A percentile compares a stretch with the other conserved stretches of the same genome.
Evolutionary conservation across 1,284 basidiomycete genomes (phyloP).

Genomic region (Boletellus sp.): DNA sequence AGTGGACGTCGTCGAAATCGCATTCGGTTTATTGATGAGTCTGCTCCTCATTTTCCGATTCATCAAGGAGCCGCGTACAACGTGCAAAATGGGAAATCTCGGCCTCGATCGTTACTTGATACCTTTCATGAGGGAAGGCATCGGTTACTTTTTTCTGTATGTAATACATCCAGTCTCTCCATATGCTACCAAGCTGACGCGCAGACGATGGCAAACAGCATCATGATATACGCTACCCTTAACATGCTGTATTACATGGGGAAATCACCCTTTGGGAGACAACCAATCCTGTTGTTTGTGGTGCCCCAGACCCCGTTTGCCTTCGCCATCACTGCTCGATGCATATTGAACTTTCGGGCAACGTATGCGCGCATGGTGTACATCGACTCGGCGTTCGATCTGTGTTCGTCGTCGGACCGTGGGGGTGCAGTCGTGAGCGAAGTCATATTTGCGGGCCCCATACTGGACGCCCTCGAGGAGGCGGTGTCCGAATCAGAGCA

Average conservation of each 20-base stretch:
- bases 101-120: background rate
- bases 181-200: background rate
- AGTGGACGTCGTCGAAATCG: background rate
- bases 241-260: background rate
- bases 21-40: background rate
- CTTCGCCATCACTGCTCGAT: constrained; percentile 5
- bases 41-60: background rate
- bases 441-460: too few relatives aligned
- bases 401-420: too few relatives aligned
- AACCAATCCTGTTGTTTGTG: background rate
- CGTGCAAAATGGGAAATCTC: background rate
- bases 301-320: background rate
- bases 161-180: background rate
- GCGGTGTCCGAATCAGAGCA: too few relatives aligned
- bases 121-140: background rate
- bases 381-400: too few relatives aligned
- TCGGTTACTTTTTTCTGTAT: background rate
- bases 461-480: too few relatives aligned
- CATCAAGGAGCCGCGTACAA: background rate
- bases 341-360: constrained; percentile 7
- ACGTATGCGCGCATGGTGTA: constrained; percentile 1
- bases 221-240: background rate
- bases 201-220: background rate
- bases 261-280: background rate
- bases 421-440: too few relatives aligned